Evolutionary conservation across 1,284 basidiomycete species (phyloP), one percentile per base, ranked within the genome.

Genomic region (Tremellales sp.): DNA sequence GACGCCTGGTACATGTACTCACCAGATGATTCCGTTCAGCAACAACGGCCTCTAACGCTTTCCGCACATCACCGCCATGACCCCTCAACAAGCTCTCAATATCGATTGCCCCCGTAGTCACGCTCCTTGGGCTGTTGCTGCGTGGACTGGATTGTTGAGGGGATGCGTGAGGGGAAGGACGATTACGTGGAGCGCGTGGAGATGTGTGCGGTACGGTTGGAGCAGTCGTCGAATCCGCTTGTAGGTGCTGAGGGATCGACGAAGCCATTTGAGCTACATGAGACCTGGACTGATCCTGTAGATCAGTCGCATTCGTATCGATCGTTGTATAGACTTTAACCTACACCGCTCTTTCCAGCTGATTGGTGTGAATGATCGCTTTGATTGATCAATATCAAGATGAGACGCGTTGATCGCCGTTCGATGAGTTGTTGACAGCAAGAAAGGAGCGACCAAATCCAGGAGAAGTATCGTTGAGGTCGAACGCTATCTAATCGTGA

Each of bases 21-120:
- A 68, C 71, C 46, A 91, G 79, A 31, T 76, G 72, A 67, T 91
- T 91, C 57, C 89, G 81, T 64, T 93, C 89, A 13, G 78, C 77
- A 23, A 91, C 77, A 3, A 83, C 80, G 51, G 82, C 78, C 24
- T 88, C 85, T 27, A 92, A 78, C 4, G 89, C 87, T 40, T 82
- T 81, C 6, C 80, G 70, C 49, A 77, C 27, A 51, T 75, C 70
- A 22, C 72, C 71, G n/a, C 64, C 62, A 31, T 60, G 53, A 12
- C 46, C 43, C 27, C 62, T 58, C 13, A 70, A 23, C 11, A 65
- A 40, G 2, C 57, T 42, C 12, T 73, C 68, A 26, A 65, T 47
- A 25, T 68, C 68, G 13, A 68, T 33, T 4, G 43, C 48, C 4
- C 58, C 60, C 0, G 58, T 51, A 23, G 61, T 49, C 21, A 53